A percentile compares a stretch with the other conserved stretches of the same genome.
Evolutionary conservation across 768 basidiomycete species (phyloP).

Genomic region (Leccinum imitatum): DNA sequence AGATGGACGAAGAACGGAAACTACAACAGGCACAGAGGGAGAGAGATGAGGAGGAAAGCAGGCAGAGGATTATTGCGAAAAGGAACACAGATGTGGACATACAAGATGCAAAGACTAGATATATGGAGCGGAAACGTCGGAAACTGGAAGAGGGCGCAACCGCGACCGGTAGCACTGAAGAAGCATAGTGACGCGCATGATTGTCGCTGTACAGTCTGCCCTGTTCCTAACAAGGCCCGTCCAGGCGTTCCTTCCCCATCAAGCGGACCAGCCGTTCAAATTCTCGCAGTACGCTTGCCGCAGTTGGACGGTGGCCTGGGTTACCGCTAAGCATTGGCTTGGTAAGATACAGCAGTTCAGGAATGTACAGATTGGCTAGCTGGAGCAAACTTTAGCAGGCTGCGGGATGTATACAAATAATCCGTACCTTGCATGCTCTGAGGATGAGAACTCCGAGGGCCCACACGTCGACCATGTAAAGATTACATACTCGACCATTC

Average conservation of each 20-base stretch:
- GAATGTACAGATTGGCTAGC: constrained; percentile 57
- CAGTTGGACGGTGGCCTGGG: constrained; percentile 53
- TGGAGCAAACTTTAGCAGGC: constrained; percentile 27
- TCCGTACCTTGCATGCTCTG: constrained; percentile 60
- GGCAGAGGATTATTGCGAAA: constrained; percentile 64
- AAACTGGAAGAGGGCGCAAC: constrained; percentile 51
- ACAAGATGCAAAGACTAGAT: constrained; percentile 71
- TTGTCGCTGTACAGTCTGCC: neutral
- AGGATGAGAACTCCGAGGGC: constrained; percentile 64
- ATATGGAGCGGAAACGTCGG: constrained; percentile 75
- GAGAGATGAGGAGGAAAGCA: constrained; percentile 60
- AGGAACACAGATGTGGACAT: constrained; percentile 77
- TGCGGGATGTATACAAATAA: neutral
- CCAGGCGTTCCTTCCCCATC: constrained; percentile 38
- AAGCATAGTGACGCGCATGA: constrained; percentile 11
- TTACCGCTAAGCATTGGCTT: constrained; percentile 58
- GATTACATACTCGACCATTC: constrained; percentile 46
- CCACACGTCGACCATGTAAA: constrained; percentile 76
- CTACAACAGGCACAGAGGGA: constrained; percentile 56
- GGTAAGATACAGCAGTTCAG: constrained; percentile 57
- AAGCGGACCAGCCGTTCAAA: constrained; percentile 51
- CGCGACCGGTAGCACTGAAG: constrained; percentile 1
- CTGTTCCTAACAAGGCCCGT: constrained; percentile 11
- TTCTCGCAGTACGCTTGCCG: constrained; percentile 44
- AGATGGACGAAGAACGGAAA: constrained; percentile 74